Evolutionary conservation across 495 filamentous ascomycete genomes (phyloP).

Genomic region (Trichoderma orchidacearum): DNA sequence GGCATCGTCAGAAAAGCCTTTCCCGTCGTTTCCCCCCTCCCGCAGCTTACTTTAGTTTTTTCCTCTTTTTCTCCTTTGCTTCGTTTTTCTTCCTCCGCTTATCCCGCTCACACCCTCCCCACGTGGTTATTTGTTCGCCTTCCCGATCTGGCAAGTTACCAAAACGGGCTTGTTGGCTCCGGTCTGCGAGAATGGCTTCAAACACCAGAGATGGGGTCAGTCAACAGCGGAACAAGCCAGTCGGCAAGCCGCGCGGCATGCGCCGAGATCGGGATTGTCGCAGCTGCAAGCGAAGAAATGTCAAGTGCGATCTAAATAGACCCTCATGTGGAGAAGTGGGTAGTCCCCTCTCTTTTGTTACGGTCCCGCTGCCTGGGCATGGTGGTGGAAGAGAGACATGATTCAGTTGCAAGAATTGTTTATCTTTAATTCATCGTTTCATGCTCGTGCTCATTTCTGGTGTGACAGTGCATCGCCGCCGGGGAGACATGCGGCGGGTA

Average conservation of each 20-base stretch:
- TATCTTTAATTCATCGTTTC: no score
- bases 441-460: neutral
- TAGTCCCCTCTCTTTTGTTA: neutral
- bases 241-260: constrained; percentile 19
- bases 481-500: constrained; percentile 14
- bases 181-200: neutral
- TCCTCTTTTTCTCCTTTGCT: neutral
- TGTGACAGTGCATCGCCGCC: constrained; percentile 10
- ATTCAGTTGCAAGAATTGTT: no score
- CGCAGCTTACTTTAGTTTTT: neutral
- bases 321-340: constrained; percentile 12
- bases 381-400: no score
- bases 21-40: neutral
- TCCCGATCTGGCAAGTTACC: neutral
- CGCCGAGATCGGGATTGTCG: constrained; percentile 20
- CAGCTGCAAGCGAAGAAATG: constrained; percentile 13
- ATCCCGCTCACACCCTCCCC: neutral
- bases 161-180: neutral
- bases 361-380: no score
- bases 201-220: neutral
- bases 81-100: neutral
- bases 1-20: neutral
- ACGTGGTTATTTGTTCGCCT: neutral
- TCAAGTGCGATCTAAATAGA: constrained; percentile 22
- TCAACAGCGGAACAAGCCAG: neutral